Evolutionary conservation across 2,329 filamentous ascomycete species (phyloP).

Genomic region (Piedraia hortae): DNA sequence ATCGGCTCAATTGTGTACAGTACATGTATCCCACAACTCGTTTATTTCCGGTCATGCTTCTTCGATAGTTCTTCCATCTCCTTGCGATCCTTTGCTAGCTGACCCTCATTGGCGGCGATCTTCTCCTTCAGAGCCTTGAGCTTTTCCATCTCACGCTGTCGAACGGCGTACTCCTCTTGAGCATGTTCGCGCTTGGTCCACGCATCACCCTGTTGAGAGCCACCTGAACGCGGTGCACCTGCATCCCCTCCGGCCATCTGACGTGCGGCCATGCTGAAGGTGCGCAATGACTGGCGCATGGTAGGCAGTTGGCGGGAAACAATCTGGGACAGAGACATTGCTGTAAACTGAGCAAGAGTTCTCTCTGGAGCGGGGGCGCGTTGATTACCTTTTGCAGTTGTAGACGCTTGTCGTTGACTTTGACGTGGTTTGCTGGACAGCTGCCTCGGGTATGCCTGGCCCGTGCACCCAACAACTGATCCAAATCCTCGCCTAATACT

Average conservation of each 20-base stretch:
- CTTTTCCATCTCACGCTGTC: slow-evolving; percentile 75
- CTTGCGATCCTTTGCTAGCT: slow-evolving; percentile 7
- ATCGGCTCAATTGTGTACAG: no score
- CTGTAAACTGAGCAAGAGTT: no score
- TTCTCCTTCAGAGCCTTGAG: slow-evolving; percentile 12
- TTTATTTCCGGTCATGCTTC: no score
- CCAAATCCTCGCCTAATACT: no score
- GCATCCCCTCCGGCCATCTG: slow-evolving; percentile 19
- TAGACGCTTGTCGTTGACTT: no score
- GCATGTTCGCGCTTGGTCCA: slow-evolving; percentile 85
- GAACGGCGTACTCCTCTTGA: slow-evolving; percentile 60
- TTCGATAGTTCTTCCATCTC: slow-evolving; percentile 4
- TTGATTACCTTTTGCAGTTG: no score
- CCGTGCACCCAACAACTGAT: no score
- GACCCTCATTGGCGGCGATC: slow-evolving; percentile 8
- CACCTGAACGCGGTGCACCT: slow-evolving; percentile 16
- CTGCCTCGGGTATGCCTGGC: no score
- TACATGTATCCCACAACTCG: no score
- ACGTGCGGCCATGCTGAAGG: slow-evolving; percentile 17
- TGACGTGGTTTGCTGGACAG: no score
- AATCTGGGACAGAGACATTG: slow-evolving; percentile 9
- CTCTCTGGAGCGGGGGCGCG: no score
- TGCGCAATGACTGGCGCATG: slow-evolving; percentile 10
- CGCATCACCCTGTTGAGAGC: slow-evolving; percentile 37
- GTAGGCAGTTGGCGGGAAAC: slow-evolving; percentile 16